phyloP scores from a whole-genome alignment of 2,329 filamentous ascomycete species.

The Pestalotiopsis sp. region DNA sequence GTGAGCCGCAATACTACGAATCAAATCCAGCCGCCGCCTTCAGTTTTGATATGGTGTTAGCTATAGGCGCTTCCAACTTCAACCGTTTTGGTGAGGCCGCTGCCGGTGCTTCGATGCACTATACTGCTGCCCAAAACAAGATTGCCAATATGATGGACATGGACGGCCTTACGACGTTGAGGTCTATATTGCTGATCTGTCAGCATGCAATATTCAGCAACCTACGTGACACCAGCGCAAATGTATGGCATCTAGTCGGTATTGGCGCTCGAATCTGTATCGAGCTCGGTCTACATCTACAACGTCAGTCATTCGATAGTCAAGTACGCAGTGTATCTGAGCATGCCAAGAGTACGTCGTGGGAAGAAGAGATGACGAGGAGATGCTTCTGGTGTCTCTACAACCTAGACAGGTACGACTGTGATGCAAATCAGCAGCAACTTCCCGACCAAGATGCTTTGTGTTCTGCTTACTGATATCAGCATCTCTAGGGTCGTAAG shows the following conservation, averaged over 20 bases:
- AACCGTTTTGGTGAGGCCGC: slow-evolving; percentile 4
- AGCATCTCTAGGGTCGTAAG: not conserved
- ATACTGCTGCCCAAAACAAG: not conserved
- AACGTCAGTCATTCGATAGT: not conserved
- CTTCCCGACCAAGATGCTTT: not conserved
- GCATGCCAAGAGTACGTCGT: not conserved
- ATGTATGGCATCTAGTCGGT: slow-evolving; percentile 4
- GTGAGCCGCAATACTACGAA: not conserved
- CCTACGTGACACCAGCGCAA: not conserved
- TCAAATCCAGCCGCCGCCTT: not conserved
- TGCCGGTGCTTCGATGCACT: not conserved
- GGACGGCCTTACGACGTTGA: slow-evolving; percentile 2
- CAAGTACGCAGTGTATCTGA: not conserved
- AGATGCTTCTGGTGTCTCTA: slow-evolving; percentile 8
- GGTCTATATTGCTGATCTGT: slow-evolving; percentile 1
- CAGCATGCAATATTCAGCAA: slow-evolving; percentile 8
- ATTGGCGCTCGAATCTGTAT: slow-evolving; percentile 7
- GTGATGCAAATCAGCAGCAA: not conserved
- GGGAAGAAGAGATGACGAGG: slow-evolving; percentile 4
- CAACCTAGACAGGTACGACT: slow-evolving; percentile 4
- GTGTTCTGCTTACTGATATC: not conserved
- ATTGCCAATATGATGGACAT: not conserved
- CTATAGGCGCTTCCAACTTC: slow-evolving; percentile 7
- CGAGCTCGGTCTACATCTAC: not conserved
- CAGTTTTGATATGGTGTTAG: slow-evolving; percentile 2